These are phyloP conservation scores for Yamadazyma blattariae DNA, from an alignment of 1,139 yeast species.

Conservation along the genomic window DNA sequence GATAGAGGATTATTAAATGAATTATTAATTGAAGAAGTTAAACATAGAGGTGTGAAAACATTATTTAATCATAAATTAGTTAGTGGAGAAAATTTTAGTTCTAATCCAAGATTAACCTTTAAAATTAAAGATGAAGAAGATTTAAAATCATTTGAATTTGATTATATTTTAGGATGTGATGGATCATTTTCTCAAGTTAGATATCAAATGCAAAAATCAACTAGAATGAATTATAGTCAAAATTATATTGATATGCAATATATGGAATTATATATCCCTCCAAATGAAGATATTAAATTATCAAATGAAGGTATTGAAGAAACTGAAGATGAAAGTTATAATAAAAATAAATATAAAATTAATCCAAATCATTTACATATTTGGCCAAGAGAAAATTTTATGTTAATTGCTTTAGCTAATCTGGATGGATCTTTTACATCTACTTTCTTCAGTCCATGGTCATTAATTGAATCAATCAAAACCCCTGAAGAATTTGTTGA, in stretches of 20 bases:
- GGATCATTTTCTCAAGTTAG: conserved; percentile 82
- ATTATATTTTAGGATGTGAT: conserved; percentile 77
- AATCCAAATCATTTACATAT: conserved; percentile 83
- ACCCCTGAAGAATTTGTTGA: conserved; percentile 40
- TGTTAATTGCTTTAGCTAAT: conserved; percentile 90
- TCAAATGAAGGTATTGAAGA: not conserved
- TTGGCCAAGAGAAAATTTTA: conserved; percentile 86
- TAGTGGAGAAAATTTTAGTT: conserved; percentile 23
- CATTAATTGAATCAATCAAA: conserved; percentile 52
- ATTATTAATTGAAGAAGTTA: conserved; percentile 61
- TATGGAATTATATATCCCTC: conserved; percentile 73
- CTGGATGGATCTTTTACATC: conserved; percentile 84
- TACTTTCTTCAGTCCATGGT: conserved; percentile 85
- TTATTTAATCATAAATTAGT: conserved; percentile 59
- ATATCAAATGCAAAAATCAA: conserved; percentile 60
- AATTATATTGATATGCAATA: conserved; percentile 84
- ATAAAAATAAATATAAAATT: conserved; percentile 37
- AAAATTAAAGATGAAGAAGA: conserved; percentile 10
- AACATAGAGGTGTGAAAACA: conserved; percentile 39
- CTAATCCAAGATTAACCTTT: conserved; percentile 25
- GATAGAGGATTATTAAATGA: conserved; percentile 72
- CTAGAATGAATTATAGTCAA: conserved; percentile 70
- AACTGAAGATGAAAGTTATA: conserved; percentile 23
- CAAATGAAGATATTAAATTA: conserved; percentile 30
- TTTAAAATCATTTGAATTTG: conserved; percentile 33